A percentile compares a stretch with the other conserved stretches of the same genome.
phyloP scores from a whole-genome alignment of 768 basidiomycete genomes.

The Xerocomus brunneocitrinus region DNA sequence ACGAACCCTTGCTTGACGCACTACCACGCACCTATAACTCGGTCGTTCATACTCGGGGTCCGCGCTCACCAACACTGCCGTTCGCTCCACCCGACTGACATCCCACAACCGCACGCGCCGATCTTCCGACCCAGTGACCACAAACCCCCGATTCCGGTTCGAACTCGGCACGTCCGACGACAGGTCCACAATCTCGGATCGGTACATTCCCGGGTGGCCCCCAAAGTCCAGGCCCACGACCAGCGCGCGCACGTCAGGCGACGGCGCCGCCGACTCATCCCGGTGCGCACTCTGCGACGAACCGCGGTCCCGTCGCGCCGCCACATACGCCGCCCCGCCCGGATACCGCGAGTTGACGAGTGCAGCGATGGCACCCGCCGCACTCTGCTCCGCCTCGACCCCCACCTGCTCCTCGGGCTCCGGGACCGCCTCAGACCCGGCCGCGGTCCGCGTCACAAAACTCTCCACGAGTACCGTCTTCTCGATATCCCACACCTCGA shows the following conservation, averaged over 20 bases:
- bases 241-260: slow-evolving; percentile 65
- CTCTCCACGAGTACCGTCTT: slow-evolving; percentile 74
- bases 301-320: slow-evolving; percentile 25
- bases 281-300: slow-evolving; percentile 33
- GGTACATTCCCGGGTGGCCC: slow-evolving; percentile 52
- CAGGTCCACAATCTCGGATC: slow-evolving; percentile 47
- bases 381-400: slow-evolving; percentile 54
- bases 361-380: slow-evolving; percentile 74
- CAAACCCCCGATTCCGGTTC: slow-evolving; percentile 58
- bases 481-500: slow-evolving; percentile 95
- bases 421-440: slow-evolving; percentile 43
- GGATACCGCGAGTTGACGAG: slow-evolving; percentile 68
- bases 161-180: slow-evolving; percentile 36
- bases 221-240: slow-evolving; percentile 76
- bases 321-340: slow-evolving; percentile 26
- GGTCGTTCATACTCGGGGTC: slow-evolving; percentile 75
- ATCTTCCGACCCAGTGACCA: slow-evolving; percentile 90
- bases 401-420: slow-evolving; percentile 51
- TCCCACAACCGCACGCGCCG: slow-evolving; percentile 88
- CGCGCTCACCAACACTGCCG: slow-evolving; percentile 72
- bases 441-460: slow-evolving; percentile 55
- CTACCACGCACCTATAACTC: slow-evolving; percentile 57
- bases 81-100: slow-evolving; percentile 63
- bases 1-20: background rate
- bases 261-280: slow-evolving; percentile 42